phyloP scores from a whole-genome alignment of 768 basidiomycete genomes.

The Dendrothele bispora region DNA sequence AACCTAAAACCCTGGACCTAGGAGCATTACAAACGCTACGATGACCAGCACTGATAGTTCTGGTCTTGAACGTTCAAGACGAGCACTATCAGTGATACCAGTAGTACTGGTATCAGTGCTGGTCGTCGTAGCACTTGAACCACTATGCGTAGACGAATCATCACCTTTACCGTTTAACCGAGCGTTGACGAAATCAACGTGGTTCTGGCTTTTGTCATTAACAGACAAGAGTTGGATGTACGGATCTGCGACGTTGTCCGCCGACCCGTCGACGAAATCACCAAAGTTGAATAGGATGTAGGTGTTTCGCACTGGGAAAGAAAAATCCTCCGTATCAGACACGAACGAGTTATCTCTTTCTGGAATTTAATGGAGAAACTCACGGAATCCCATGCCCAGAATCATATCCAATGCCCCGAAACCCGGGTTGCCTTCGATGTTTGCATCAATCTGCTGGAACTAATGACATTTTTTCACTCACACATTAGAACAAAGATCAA shows the following conservation, averaged over 20 bases:
- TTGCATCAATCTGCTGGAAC: neutral
- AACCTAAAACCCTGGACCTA: too few species aligned
- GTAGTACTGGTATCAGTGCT: too few species aligned
- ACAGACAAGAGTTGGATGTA: constrained; percentile 21
- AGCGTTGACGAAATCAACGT: constrained; percentile 17
- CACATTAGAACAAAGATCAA: too few species aligned
- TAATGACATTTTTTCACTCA: neutral
- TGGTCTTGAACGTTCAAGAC: too few species aligned
- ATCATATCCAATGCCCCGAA: constrained; percentile 10
- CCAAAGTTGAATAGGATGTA: constrained; percentile 23
- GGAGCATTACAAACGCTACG: too few species aligned
- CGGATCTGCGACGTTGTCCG: constrained; percentile 14
- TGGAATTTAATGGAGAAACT: neutral
- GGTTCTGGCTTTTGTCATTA: constrained; percentile 12
- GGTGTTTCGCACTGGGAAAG: constrained; percentile 14
- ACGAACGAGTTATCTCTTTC: too few species aligned
- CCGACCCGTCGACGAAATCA: constrained; percentile 18
- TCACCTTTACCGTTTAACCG: constrained; percentile 12
- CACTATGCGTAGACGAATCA: too few species aligned
- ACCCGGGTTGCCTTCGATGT: neutral
- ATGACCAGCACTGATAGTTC: too few species aligned
- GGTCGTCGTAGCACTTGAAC: too few species aligned
- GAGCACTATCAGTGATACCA: too few species aligned
- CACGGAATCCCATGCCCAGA: constrained; percentile 13
- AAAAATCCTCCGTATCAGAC: neutral